Conservation (phyloP, 2,329 filamentous ascomycete genomes). For the Xylariales sp. region DNA sequence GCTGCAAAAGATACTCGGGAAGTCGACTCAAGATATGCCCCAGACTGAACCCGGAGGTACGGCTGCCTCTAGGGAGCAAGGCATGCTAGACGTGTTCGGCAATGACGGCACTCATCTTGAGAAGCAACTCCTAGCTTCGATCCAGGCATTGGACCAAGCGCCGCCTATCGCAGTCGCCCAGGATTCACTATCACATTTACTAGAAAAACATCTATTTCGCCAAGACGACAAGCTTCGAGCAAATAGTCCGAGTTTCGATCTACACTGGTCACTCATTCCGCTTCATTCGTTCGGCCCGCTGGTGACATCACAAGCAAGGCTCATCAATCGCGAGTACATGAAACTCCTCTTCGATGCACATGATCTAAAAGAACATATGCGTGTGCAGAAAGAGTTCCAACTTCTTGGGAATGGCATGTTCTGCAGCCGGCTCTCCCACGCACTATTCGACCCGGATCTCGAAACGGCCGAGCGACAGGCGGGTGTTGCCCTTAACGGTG, state of each 20-base stretch:
- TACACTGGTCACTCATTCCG: slow-evolving; percentile 70
- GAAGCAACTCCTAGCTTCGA: slow-evolving; percentile 62
- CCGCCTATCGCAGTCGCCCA: slow-evolving; percentile 36
- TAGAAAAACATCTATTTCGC: slow-evolving; percentile 55
- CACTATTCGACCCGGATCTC: slow-evolving; percentile 86
- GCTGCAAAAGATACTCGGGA: slow-evolving; percentile 37
- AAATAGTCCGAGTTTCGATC: slow-evolving; percentile 54
- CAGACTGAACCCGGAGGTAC: background rate
- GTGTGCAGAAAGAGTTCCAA: slow-evolving; percentile 82
- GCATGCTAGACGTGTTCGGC: slow-evolving; percentile 61
- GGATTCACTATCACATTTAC: slow-evolving; percentile 55
- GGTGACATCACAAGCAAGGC: slow-evolving; percentile 76
- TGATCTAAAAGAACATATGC: slow-evolving; percentile 76
- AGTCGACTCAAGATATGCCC: slow-evolving; percentile 4
- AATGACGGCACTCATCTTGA: slow-evolving; percentile 60
- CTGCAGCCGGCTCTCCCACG: slow-evolving; percentile 80
- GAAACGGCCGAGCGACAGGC: slow-evolving; percentile 79
- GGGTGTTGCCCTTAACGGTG: slow-evolving; percentile 75
- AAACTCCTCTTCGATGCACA: slow-evolving; percentile 80
- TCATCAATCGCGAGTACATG: slow-evolving; percentile 83
- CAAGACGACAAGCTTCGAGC: slow-evolving; percentile 36
- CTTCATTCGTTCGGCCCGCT: slow-evolving; percentile 81
- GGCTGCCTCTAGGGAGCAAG: slow-evolving; percentile 23
- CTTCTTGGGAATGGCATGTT: slow-evolving; percentile 88
- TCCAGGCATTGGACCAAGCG: slow-evolving; percentile 57